Conservation (phyloP, 179 eudicot genomes). For the Beta macrorhiza region DNA sequence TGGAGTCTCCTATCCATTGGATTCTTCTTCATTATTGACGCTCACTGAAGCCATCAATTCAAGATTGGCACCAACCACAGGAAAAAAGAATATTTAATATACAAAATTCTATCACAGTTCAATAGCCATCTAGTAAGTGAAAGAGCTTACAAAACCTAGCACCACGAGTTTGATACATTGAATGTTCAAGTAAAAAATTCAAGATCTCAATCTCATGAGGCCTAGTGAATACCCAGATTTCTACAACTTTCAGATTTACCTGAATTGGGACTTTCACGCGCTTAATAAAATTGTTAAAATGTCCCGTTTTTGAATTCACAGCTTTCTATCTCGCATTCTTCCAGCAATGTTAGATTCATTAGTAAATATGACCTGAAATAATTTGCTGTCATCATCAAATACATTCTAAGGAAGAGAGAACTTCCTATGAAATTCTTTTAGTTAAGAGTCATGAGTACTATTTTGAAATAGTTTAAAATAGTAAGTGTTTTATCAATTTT, state of each 20-base stretch:
- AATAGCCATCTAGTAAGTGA: not conserved
- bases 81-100: not conserved
- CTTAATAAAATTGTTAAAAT: slow-evolving; percentile 73
- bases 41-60: not conserved
- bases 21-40: not conserved
- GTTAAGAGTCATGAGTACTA: too few relatives aligned
- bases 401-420: not conserved
- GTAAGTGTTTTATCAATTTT: too few relatives aligned
- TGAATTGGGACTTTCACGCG: slow-evolving; percentile 79
- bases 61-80: not conserved
- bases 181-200: not conserved
- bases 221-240: not conserved
- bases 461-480: too few relatives aligned
- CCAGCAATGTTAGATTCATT: slow-evolving; percentile 99
- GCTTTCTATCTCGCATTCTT: slow-evolving; percentile 90
- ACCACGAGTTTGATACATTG: not conserved
- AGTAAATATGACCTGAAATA: slow-evolving; percentile 75
- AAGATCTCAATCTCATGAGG: not conserved
- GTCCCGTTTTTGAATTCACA: slow-evolving; percentile 89
- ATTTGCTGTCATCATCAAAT: slow-evolving; percentile 1
- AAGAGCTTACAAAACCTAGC: not conserved
- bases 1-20: too few relatives aligned
- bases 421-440: not conserved
- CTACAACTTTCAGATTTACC: slow-evolving; percentile 38
- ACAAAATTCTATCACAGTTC: not conserved